Percentiles rank a stretch among this genome's conserved stretches.
Evolutionary conservation across 2,329 filamentous ascomycete genomes (phyloP).

Genomic region (Alternaria consortialis): DNA sequence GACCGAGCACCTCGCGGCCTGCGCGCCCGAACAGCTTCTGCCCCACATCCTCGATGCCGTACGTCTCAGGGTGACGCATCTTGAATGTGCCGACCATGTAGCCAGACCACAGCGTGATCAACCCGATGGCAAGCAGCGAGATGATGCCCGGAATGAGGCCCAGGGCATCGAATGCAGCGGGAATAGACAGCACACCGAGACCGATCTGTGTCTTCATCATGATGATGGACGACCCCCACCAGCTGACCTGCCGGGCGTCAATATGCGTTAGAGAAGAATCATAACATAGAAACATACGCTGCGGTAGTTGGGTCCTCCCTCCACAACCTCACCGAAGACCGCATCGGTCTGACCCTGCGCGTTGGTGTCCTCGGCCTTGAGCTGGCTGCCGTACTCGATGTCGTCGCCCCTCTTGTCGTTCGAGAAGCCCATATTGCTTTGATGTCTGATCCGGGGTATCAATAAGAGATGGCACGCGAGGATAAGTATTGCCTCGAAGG

Average conservation of each 20-base stretch:
- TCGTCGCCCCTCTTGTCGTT: slow-evolving; percentile 12
- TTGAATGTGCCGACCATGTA: slow-evolving; percentile 64
- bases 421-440: slow-evolving; percentile 6
- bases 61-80: slow-evolving; percentile 62
- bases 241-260: slow-evolving; percentile 33
- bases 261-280: neutral
- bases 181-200: slow-evolving; percentile 61
- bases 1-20: slow-evolving; percentile 59
- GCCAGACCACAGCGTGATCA: slow-evolving; percentile 60
- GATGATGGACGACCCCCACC: slow-evolving; percentile 36
- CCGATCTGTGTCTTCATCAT: slow-evolving; percentile 47
- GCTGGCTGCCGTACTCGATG: slow-evolving; percentile 11
- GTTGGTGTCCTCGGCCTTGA: slow-evolving; percentile 15
- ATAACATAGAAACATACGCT: slow-evolving; percentile 24
- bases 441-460: slow-evolving; percentile 9
- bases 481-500: slow-evolving; percentile 2
- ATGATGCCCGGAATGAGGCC: slow-evolving; percentile 62
- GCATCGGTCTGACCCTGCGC: slow-evolving; percentile 24
- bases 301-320: slow-evolving; percentile 66
- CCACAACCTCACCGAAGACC: slow-evolving; percentile 61
- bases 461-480: slow-evolving; percentile 2
- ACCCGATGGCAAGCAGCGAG: slow-evolving; percentile 51
- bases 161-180: slow-evolving; percentile 56
- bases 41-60: slow-evolving; percentile 67
- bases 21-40: slow-evolving; percentile 62